Percentiles rank a stretch among this genome's conserved stretches.
Conservation (phyloP, 2,329 filamentous ascomycete species). For the Penicillium polonicum region DNA sequence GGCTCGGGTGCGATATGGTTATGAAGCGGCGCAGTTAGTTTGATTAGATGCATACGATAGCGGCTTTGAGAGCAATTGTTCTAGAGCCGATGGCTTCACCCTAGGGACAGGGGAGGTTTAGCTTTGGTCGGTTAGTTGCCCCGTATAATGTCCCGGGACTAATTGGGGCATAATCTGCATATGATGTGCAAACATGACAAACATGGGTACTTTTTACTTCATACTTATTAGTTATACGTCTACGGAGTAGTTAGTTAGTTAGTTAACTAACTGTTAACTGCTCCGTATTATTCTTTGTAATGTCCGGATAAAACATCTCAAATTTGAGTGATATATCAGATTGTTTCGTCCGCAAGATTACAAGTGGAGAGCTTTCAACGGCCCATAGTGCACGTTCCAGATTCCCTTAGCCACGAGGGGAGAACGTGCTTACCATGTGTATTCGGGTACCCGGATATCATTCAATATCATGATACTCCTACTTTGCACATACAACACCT, state of each 20-base stretch:
- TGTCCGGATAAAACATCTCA: neutral
- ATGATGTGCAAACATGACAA: neutral
- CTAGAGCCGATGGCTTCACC: neutral
- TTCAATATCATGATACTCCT: no score
- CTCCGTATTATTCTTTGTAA: no score
- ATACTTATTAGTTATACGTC: no score
- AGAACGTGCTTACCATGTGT: constrained; percentile 3
- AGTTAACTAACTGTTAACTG: no score
- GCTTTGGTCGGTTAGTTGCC: neutral
- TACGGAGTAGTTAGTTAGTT: no score
- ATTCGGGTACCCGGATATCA: no score
- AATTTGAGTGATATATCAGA: neutral
- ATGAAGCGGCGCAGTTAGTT: neutral
- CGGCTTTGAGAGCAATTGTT: neutral
- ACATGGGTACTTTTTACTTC: neutral
- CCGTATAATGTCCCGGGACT: neutral
- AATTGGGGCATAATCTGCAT: neutral
- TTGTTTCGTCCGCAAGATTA: neutral
- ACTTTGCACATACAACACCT: no score
- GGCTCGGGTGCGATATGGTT: neutral
- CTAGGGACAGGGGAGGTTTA: neutral
- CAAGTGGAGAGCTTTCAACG: constrained; percentile 15
- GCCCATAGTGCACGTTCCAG: constrained; percentile 17
- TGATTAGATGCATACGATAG: neutral
- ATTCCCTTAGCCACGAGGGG: neutral